Percentiles rank a stretch among this genome's conserved stretches.
Evolutionary conservation across 202 grass and related monocot genomes (phyloP).

Genomic region (Digitaria exilis): DNA sequence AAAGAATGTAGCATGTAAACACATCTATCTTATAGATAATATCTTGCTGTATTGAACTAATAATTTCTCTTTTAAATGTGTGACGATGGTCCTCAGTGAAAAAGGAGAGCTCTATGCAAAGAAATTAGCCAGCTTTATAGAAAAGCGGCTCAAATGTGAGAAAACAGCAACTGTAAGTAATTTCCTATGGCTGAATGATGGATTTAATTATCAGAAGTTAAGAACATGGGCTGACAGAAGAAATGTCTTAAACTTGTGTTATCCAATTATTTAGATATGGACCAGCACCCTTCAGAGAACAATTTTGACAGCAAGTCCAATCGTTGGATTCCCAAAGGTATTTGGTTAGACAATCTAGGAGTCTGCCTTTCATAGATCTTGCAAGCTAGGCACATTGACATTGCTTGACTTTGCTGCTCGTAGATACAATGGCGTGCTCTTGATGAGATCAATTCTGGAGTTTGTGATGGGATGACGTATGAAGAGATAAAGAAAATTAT

Average conservation of each 20-base stretch:
- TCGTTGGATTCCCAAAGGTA: conserved; percentile 98
- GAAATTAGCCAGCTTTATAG: conserved; percentile 89
- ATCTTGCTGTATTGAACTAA: conserved; percentile 38
- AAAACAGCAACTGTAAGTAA: conserved; percentile 93
- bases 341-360: conserved; percentile 13
- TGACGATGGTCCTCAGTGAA: conserved; percentile 65
- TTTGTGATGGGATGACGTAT: conserved; percentile 99
- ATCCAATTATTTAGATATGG: conserved; percentile 99
- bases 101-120: conserved; percentile 85
- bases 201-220: background rate
- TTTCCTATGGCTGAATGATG: conserved; percentile 25
- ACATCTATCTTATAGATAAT: background rate
- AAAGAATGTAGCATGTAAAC: conserved; percentile 11
- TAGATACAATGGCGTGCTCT: conserved; percentile 99
- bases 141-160: conserved; percentile 91
- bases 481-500: conserved; percentile 99
- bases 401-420: conserved; percentile 28
- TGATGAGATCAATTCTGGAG: conserved; percentile 97
- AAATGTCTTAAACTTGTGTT: background rate
- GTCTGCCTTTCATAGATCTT: conserved; percentile 33
- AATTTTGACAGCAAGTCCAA: conserved; percentile 88
- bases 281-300: conserved; percentile 98
- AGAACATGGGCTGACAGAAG: conserved; percentile 29
- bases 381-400: conserved; percentile 21
- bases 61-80: conserved; percentile 26